Percentiles rank a stretch among this genome's conserved stretches.
Conservation (phyloP, 192 early-diverging fungal genomes). For the Coemansia sp. region DNA sequence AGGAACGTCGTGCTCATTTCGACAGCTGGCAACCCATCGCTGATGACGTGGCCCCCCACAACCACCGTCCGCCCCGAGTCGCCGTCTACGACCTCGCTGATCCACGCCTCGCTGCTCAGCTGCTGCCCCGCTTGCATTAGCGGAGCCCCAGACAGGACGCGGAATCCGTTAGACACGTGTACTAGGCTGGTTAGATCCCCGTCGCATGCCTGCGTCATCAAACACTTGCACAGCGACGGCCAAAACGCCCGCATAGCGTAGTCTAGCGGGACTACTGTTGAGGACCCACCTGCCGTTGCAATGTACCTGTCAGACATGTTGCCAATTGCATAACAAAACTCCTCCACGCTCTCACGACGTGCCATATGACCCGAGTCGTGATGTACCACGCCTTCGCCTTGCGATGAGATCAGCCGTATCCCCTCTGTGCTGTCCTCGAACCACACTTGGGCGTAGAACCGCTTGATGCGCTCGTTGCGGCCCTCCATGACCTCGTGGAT, state of each 20-base stretch:
- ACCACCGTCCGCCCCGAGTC: slow-evolving; percentile 86
- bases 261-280: slow-evolving; percentile 72
- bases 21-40: slow-evolving; percentile 74
- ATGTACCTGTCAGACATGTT: slow-evolving; percentile 85
- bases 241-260: slow-evolving; percentile 70
- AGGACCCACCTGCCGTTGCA: slow-evolving; percentile 80
- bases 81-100: slow-evolving; percentile 83
- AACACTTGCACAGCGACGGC: slow-evolving; percentile 80
- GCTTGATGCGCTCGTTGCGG: slow-evolving; percentile 78
- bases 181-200: slow-evolving; percentile 90
- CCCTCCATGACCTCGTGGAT: slow-evolving; percentile 65
- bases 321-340: slow-evolving; percentile 56
- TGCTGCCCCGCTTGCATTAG: slow-evolving; percentile 77
- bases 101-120: slow-evolving; percentile 76
- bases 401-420: slow-evolving; percentile 48
- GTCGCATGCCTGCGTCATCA: slow-evolving; percentile 89
- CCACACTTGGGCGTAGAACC: slow-evolving; percentile 62
- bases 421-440: slow-evolving; percentile 58
- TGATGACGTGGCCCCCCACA: slow-evolving; percentile 78
- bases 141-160: slow-evolving; percentile 69
- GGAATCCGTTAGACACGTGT: slow-evolving; percentile 92
- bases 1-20: slow-evolving; percentile 89
- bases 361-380: slow-evolving; percentile 65
- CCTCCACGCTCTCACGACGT: slow-evolving; percentile 87
- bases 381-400: slow-evolving; percentile 48